Evolutionary conservation across 179 eudicot species (phyloP).

Genomic region (Gypsophila paniculata): DNA sequence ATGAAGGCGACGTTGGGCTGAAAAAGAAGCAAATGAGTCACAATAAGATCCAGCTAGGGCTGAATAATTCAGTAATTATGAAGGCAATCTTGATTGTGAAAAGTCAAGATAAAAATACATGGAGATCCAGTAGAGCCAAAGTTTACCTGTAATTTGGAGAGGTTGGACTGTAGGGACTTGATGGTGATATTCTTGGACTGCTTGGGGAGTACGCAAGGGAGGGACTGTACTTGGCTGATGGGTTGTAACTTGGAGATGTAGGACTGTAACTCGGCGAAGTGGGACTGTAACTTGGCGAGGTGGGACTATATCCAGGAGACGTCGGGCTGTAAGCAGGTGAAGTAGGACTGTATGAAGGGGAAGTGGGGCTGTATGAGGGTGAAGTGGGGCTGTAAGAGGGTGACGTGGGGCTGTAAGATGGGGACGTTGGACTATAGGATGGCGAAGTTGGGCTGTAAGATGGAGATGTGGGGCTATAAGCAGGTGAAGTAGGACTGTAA

Average conservation of each 20-base stretch:
- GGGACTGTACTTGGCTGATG: slow-evolving; percentile 83
- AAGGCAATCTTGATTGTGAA: not conserved
- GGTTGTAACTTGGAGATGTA: slow-evolving; percentile 81
- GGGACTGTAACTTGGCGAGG: slow-evolving; percentile 83
- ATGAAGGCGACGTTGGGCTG: slow-evolving; percentile 95
- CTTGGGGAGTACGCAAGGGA: slow-evolving; percentile 52
- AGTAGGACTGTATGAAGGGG: slow-evolving; percentile 80
- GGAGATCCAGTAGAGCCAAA: not conserved
- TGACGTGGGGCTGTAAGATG: slow-evolving; percentile 79
- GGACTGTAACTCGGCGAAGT: slow-evolving; percentile 92
- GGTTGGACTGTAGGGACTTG: slow-evolving; percentile 50
- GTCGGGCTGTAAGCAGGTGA: slow-evolving; percentile 89
- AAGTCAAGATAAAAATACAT: not conserved
- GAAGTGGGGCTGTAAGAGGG: slow-evolving; percentile 85
- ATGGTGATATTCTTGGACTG: slow-evolving; percentile 47
- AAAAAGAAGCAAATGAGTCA: slow-evolving; percentile 14
- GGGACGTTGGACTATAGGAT: slow-evolving; percentile 86
- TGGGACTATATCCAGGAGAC: slow-evolving; percentile 79
- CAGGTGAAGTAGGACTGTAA: slow-evolving; percentile 85
- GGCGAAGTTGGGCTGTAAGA: slow-evolving; percentile 82
- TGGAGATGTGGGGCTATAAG: slow-evolving; percentile 74
- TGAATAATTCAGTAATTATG: not conserved
- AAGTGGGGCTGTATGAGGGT: slow-evolving; percentile 77
- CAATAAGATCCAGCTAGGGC: slow-evolving; percentile 1
- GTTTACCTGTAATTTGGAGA: slow-evolving; percentile 50